Evolutionary conservation across 306 rosid genomes (phyloP), one percentile per base, ranked within the genome.

Genomic region (Echinosophora koreensis): DNA sequence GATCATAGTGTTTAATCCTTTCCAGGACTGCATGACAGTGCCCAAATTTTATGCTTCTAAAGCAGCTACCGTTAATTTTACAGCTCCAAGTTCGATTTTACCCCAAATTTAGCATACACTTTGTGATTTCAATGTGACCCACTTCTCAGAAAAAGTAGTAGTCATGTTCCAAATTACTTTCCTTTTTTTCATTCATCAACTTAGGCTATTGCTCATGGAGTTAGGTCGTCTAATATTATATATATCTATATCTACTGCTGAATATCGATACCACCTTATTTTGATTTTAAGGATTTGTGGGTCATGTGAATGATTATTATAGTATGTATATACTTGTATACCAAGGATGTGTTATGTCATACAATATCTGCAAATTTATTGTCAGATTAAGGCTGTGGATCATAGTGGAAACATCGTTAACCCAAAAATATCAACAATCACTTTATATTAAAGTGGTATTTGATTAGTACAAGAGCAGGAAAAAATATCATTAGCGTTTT

Each of bases 1-100:
- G 49, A 79, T 74, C 32, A 16, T 58, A 0, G 60, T 63, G 76
- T 70, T 73, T 37, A 18, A 66, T 71, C 59, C 57, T 55, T 58
- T 76, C 65, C 14, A 35, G 13, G 44, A 44, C 8, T 66, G 47
- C 15, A 10, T n/a, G 5, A 35, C 34, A n/a, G 56, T 78, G 62
- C 64, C 71, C 56, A 15, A 14, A 54, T 22, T 35, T 8, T 9
- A 10, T 80, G 71, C 30, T 69, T 60, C 73, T 11, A 74, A 8
- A 73, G 18, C 47, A n/a, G 0, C 64, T 58, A 44, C 55, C 35
- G 5, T 46, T 74, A n/a, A 49, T 57, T 58, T 58, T 42, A 54
- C 17, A n/a, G 12, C 38, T 4, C 56, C 22, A 64, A 42, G 4
- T 16, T 16, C 10, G 3, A n/a, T 70, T 69, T 69, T 62, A 22